These are phyloP conservation scores for Austroboletus rostrupii DNA, from an alignment of 1,284 basidiomycete species.

Conservation along the genomic window DNA sequence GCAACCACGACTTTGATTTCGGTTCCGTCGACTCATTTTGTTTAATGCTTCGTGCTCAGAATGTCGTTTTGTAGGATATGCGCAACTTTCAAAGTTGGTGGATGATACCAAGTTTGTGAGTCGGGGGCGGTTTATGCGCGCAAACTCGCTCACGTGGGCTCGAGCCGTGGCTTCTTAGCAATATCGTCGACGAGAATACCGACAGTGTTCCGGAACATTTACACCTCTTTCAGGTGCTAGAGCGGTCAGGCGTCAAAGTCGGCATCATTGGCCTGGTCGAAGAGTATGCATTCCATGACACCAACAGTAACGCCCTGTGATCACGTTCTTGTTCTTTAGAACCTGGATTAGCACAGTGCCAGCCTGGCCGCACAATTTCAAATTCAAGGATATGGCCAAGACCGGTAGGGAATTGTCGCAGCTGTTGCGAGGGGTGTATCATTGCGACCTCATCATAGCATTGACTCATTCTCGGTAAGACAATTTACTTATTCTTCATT, in stretches of 20 bases:
- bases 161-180: conserved; percentile 58
- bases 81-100: conserved; percentile 74
- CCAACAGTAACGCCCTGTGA: neutral
- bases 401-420: conserved; percentile 53
- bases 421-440: conserved; percentile 51
- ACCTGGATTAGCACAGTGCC: conserved; percentile 73
- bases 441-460: conserved; percentile 65
- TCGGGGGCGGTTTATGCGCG: conserved; percentile 17
- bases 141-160: conserved; percentile 1
- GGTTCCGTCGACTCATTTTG: conserved; percentile 20
- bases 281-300: conserved; percentile 41
- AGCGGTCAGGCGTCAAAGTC: conserved; percentile 56
- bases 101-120: conserved; percentile 57
- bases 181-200: conserved; percentile 52
- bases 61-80: conserved; percentile 53
- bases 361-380: conserved; percentile 63
- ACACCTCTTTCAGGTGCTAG: conserved; percentile 48
- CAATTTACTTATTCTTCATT: neutral
- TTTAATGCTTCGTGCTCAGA: conserved; percentile 6
- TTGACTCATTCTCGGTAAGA: conserved; percentile 60
- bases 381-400: conserved; percentile 53
- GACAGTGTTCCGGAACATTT: conserved; percentile 46
- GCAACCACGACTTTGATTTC: conserved; percentile 66
- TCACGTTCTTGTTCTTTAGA: conserved; percentile 20
- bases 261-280: conserved; percentile 71